phyloP scores from a whole-genome alignment of 1,284 basidiomycete genomes.

The Ustilago esculenta region DNA sequence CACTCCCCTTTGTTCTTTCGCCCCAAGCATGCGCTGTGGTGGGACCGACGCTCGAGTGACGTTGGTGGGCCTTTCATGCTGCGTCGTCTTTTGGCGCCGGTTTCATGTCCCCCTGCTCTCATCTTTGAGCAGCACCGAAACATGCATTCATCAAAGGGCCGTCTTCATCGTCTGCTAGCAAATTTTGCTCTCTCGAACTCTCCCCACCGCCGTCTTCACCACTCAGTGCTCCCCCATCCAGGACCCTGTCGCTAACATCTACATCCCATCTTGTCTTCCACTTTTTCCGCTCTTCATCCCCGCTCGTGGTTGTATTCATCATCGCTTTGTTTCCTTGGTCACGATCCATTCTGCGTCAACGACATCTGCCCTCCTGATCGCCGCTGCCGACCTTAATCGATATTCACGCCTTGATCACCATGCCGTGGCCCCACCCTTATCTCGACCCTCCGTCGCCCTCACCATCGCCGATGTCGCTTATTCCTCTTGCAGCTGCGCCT shows the following conservation, averaged over 20 bases:
- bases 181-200: conserved; percentile 7
- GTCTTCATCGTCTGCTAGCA: conserved; percentile 1
- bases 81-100: not conserved
- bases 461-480: conserved; percentile 5
- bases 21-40: not conserved
- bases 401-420: conserved; percentile 11
- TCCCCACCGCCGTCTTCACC: conserved; percentile 7
- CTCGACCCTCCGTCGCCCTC: conserved; percentile 29
- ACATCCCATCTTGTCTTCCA: conserved; percentile 1
- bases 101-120: conserved; percentile 4
- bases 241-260: conserved; percentile 44
- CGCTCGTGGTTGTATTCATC: not conserved
- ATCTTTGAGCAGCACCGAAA: not conserved
- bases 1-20: not conserved
- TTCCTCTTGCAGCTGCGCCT: conserved; percentile 6
- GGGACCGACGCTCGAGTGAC: conserved; percentile 2
- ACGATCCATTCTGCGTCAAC: not conserved
- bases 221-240: too few species aligned
- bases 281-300: not conserved
- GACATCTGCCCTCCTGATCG: not conserved
- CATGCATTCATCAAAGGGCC: not conserved
- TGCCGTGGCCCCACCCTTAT: conserved; percentile 8
- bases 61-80: not conserved
- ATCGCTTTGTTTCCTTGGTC: not conserved
- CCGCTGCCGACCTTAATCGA: not conserved